Evolutionary conservation across 192 early-diverging fungal species (phyloP).

Genomic region (Podila clonocystis): DNA sequence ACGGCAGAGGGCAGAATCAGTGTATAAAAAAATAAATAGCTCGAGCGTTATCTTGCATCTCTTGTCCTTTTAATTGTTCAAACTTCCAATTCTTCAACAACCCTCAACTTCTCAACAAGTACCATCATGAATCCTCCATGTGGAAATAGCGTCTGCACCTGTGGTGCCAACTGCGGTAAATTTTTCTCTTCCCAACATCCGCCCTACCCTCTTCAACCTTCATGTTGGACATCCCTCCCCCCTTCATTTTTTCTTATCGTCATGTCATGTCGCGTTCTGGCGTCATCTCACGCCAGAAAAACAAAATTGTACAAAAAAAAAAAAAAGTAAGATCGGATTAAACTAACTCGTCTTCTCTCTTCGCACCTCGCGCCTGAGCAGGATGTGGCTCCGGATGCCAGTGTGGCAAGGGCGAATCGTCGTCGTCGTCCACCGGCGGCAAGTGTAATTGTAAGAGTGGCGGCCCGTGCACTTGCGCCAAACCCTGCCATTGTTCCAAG

Average conservation of each 20-base stretch:
- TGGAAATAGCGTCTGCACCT: constrained; percentile 40
- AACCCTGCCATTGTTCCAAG: constrained; percentile 27
- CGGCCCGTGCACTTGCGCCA: constrained; percentile 32
- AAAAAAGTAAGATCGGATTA: no score
- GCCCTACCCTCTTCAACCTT: neutral
- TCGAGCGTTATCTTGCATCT: no score
- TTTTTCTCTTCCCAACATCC: neutral
- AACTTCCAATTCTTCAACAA: neutral
- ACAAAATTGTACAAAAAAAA: neutral
- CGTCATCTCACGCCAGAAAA: constrained; percentile 41
- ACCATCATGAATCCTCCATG: constrained; percentile 27
- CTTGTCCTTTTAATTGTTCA: neutral
- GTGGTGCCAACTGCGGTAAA: constrained; percentile 40
- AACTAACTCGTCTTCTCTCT: neutral
- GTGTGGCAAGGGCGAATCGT: constrained; percentile 34
- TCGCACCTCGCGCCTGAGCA: neutral
- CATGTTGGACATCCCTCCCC: neutral
- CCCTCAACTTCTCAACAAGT: no score
- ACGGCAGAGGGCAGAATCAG: no score
- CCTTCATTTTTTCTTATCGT: neutral
- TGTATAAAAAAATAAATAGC: no score
- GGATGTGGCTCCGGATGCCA: constrained; percentile 48
- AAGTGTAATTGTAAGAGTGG: constrained; percentile 38
- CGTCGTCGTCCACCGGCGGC: constrained; percentile 5
- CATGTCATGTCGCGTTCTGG: neutral